These are phyloP conservation scores for Fraxinus nigra DNA, from an alignment of 305 asterid genomes.

Conservation along the genomic window DNA sequence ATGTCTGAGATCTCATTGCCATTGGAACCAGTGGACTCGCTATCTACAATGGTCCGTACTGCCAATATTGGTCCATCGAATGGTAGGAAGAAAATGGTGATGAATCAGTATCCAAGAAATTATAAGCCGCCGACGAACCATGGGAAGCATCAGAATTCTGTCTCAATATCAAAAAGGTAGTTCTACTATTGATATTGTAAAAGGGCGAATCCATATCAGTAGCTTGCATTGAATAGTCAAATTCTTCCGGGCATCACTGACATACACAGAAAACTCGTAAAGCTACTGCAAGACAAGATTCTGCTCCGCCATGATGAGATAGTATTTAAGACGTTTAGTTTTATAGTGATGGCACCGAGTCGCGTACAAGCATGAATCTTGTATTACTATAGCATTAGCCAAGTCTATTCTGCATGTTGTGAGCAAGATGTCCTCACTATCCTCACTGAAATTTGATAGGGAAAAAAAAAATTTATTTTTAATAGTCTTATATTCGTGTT, in stretches of 20 bases:
- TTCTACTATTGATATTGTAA: not conserved
- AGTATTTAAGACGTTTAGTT: not conserved
- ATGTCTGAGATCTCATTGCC: conserved; percentile 57
- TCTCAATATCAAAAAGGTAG: conserved; percentile 23
- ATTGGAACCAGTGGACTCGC: conserved; percentile 40
- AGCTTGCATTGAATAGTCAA: conserved; percentile 12
- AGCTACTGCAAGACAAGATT: not conserved
- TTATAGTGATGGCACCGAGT: not conserved
- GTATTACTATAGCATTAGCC: not conserved
- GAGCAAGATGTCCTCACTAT: not conserved
- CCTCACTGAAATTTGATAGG: not conserved
- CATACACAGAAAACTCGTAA: not conserved
- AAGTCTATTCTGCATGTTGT: not conserved
- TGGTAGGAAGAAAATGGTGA: conserved; percentile 19
- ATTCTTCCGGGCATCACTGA: not conserved
- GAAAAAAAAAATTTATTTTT: too few species aligned
- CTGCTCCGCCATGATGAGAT: not conserved
- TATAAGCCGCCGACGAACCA: conserved; percentile 29
- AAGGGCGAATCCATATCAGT: conserved; percentile 14
- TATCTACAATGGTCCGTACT: conserved; percentile 47
- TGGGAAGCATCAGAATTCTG: conserved; percentile 16
- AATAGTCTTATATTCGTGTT: too few species aligned
- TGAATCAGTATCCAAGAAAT: conserved; percentile 24
- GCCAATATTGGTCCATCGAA: conserved; percentile 36
- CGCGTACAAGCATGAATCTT: not conserved